Evolutionary conservation across 768 basidiomycete species (phyloP).

Genomic region (Psilocybe subaeruginosa): DNA sequence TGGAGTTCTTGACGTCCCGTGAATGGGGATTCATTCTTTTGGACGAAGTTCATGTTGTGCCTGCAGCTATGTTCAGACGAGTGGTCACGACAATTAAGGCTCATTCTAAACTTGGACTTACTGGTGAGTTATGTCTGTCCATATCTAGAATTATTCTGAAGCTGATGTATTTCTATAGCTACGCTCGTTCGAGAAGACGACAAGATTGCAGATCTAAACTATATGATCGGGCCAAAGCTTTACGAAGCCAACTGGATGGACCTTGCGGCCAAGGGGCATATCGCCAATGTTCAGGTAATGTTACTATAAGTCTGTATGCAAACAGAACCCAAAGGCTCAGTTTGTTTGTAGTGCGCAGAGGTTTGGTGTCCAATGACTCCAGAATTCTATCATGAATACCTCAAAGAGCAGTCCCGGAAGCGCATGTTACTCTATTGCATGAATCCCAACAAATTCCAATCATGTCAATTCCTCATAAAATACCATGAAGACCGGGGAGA

Average conservation of each 20-base stretch:
- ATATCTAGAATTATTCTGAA: conserved; percentile 1
- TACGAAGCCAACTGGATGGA: conserved; percentile 99
- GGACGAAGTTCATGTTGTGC: conserved; percentile 99
- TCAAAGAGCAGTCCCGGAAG: conserved; percentile 90
- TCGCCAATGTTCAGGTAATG: conserved; percentile 98
- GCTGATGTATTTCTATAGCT: conserved; percentile 47
- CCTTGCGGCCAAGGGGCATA: conserved; percentile 97
- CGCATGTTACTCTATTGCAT: conserved; percentile 98
- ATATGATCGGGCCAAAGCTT: conserved; percentile 98
- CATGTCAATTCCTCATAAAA: conserved; percentile 97
- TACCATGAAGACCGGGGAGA: conserved; percentile 98
- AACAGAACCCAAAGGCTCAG: not conserved
- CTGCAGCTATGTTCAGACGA: conserved; percentile 97
- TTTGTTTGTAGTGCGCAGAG: conserved; percentile 81
- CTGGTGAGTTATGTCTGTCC: conserved; percentile 56
- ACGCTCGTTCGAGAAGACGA: conserved; percentile 99
- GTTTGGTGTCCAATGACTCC: conserved; percentile 99
- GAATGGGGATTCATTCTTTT: conserved; percentile 99
- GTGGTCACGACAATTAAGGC: conserved; percentile 99
- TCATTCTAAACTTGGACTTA: conserved; percentile 96
- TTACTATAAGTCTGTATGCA: not conserved
- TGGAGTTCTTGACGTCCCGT: conserved; percentile 97
- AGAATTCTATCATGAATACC: conserved; percentile 97
- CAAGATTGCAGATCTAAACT: conserved; percentile 97
- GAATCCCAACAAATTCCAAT: conserved; percentile 99